A percentile compares a stretch with the other conserved stretches of the same genome.
phyloP scores from a whole-genome alignment of 192 early-diverging fungal genomes.

The Podila epigama region DNA sequence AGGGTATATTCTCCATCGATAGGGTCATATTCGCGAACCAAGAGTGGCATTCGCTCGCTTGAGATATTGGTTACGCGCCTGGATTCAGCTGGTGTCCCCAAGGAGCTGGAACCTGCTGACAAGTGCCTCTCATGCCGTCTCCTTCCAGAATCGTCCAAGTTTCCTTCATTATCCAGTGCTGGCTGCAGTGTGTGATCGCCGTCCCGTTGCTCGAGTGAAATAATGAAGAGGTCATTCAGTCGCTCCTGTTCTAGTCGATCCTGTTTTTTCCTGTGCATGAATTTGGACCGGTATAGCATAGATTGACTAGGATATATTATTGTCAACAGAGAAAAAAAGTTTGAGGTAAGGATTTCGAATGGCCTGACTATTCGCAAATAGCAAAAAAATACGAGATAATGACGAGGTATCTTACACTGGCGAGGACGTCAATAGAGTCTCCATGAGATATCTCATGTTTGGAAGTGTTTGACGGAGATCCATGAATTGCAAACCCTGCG shows the following conservation, averaged over 20 bases:
- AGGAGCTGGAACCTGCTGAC: neutral
- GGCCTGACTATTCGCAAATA: neutral
- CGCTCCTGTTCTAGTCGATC: conserved; percentile 30
- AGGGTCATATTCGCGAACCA: conserved; percentile 39
- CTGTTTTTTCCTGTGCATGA: conserved; percentile 23
- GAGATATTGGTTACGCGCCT: neutral
- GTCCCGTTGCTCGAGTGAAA: conserved; percentile 28
- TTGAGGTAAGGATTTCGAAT: neutral
- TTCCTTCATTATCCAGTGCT: neutral
- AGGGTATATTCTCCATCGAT: conserved; percentile 44
- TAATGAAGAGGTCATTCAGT: conserved; percentile 23
- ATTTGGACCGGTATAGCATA: conserved; percentile 32
- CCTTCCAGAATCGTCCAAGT: neutral
- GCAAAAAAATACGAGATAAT: neutral
- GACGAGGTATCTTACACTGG: conserved; percentile 15
- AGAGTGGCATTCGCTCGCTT: conserved; percentile 1
- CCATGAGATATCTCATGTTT: conserved; percentile 70
- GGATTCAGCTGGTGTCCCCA: neutral
- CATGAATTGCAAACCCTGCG: conserved; percentile 65
- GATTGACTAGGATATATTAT: conserved; percentile 23
- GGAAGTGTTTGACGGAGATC: conserved; percentile 78
- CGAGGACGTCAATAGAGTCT: conserved; percentile 55
- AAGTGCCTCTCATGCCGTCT: conserved; percentile 1
- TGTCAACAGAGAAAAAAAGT: neutral
- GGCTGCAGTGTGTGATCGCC: conserved; percentile 19